These are phyloP conservation scores for Funneliformis mosseae DNA, from an alignment of 192 early-diverging fungal genomes.

Conservation along the genomic window DNA sequence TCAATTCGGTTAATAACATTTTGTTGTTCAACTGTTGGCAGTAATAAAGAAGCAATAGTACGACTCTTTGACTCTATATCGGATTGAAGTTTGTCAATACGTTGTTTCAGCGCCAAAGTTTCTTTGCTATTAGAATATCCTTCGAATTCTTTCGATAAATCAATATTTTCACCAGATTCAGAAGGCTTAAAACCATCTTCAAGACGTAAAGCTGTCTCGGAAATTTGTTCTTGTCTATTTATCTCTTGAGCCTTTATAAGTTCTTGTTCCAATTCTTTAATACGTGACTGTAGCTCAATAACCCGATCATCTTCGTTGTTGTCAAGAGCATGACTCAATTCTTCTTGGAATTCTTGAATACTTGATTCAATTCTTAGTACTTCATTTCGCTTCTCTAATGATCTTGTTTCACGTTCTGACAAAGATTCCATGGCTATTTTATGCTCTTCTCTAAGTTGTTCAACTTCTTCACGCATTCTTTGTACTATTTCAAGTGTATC, in stretches of 20 bases:
- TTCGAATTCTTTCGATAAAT: neutral
- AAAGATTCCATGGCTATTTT: conserved; percentile 4
- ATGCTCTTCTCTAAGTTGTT: conserved; percentile 27
- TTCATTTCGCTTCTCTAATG: neutral
- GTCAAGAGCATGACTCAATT: neutral
- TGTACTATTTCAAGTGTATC: conserved; percentile 26
- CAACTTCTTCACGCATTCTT: conserved; percentile 19
- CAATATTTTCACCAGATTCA: neutral
- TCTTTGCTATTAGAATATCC: neutral
- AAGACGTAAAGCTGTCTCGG: conserved; percentile 1
- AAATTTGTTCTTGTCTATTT: neutral
- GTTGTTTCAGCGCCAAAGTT: neutral
- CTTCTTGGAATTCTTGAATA: neutral
- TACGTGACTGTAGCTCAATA: neutral
- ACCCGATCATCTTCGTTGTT: conserved; percentile 3
- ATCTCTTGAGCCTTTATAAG: neutral
- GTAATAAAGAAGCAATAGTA: conserved; percentile 25
- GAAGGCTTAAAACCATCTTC: neutral
- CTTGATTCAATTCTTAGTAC: neutral
- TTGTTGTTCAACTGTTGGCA: conserved; percentile 9
- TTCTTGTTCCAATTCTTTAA: conserved; percentile 18
- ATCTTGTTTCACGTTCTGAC: conserved; percentile 1
- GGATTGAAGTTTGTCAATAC: conserved; percentile 17
- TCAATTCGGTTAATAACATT: neutral
- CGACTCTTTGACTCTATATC: conserved; percentile 21